Conservation (phyloP, 805 yeast genomes). For the Barnettozyma populi region DNA sequence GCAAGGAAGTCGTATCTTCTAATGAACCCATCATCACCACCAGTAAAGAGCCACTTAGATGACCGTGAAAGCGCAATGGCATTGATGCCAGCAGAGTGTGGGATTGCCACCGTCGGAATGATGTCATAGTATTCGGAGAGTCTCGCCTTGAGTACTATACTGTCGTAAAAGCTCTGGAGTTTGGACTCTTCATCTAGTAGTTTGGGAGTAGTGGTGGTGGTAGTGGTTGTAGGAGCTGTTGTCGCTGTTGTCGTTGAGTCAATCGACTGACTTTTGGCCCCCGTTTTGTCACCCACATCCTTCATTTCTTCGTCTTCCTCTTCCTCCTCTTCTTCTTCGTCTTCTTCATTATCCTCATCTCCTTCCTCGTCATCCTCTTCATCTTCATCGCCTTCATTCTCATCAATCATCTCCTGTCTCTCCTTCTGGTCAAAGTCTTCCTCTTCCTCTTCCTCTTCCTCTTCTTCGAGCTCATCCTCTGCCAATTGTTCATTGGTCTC, state of each 20-base stretch:
- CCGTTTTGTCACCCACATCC: conserved; percentile 14
- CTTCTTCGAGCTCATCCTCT: conserved; percentile 25
- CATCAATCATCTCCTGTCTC: conserved; percentile 15
- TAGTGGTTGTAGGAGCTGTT: too few relatives aligned
- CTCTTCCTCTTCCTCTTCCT: conserved; percentile 14
- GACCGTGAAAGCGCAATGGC: conserved; percentile 74
- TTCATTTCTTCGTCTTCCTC: conserved; percentile 22
- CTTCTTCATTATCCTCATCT: conserved; percentile 26
- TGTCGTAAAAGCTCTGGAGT: conserved; percentile 25
- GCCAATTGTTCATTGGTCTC: conserved; percentile 18
- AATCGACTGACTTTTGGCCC: conserved; percentile 8
- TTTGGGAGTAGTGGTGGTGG: not conserved
- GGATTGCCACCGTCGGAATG: conserved; percentile 82
- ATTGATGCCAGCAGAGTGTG: conserved; percentile 74
- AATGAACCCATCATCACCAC: conserved; percentile 94
- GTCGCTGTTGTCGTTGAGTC: not conserved
- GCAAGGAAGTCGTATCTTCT: conserved; percentile 83
- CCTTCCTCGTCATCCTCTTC: conserved; percentile 24
- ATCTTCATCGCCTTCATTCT: conserved; percentile 20
- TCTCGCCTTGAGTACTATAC: conserved; percentile 38
- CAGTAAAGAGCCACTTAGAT: conserved; percentile 82
- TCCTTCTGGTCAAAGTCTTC: conserved; percentile 10
- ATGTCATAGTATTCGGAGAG: conserved; percentile 59
- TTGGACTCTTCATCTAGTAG: conserved; percentile 10
- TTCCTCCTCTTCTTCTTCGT: conserved; percentile 26